Evolutionary conservation across 2,329 filamentous ascomycete genomes (phyloP).

Genomic region (Pseudocercospora cruenta): DNA sequence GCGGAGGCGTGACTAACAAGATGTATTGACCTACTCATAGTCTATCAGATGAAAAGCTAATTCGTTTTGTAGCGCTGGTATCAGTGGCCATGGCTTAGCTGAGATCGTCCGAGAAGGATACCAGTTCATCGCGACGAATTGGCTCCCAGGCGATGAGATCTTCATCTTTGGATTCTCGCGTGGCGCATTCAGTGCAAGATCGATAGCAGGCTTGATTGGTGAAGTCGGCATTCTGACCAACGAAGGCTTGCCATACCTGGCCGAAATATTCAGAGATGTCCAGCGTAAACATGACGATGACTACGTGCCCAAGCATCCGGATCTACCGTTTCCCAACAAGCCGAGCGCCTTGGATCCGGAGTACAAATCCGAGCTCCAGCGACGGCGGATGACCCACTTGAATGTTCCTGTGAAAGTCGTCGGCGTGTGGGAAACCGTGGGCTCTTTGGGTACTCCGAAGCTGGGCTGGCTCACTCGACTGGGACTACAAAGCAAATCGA

Average conservation of each 20-base stretch:
- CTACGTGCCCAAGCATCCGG: slow-evolving; percentile 50
- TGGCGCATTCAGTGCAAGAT: slow-evolving; percentile 52
- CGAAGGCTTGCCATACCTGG: slow-evolving; percentile 48
- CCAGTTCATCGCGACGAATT: slow-evolving; percentile 58
- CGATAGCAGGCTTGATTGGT: slow-evolving; percentile 50
- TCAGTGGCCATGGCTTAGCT: slow-evolving; percentile 22
- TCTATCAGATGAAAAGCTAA: neutral
- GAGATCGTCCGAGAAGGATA: slow-evolving; percentile 56
- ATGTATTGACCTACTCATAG: slow-evolving; percentile 23
- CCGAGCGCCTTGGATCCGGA: slow-evolving; percentile 47
- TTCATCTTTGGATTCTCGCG: slow-evolving; percentile 55
- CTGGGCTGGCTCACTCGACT: slow-evolving; percentile 45
- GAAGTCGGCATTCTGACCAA: slow-evolving; percentile 54
- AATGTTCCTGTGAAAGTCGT: slow-evolving; percentile 46
- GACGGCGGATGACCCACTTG: slow-evolving; percentile 39
- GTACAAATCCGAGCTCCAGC: slow-evolving; percentile 47
- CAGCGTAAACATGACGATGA: slow-evolving; percentile 48
- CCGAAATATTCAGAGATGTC: slow-evolving; percentile 53
- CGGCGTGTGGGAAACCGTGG: slow-evolving; percentile 53
- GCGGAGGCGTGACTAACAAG: slow-evolving; percentile 48
- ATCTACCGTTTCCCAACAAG: slow-evolving; percentile 53
- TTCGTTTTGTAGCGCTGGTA: slow-evolving; percentile 12
- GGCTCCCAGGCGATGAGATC: slow-evolving; percentile 55
- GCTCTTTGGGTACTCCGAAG: slow-evolving; percentile 50
- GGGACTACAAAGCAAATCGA: slow-evolving; percentile 38